Conservation (phyloP, 208 protist genomes). For the Leishmania lainsoni region DNA sequence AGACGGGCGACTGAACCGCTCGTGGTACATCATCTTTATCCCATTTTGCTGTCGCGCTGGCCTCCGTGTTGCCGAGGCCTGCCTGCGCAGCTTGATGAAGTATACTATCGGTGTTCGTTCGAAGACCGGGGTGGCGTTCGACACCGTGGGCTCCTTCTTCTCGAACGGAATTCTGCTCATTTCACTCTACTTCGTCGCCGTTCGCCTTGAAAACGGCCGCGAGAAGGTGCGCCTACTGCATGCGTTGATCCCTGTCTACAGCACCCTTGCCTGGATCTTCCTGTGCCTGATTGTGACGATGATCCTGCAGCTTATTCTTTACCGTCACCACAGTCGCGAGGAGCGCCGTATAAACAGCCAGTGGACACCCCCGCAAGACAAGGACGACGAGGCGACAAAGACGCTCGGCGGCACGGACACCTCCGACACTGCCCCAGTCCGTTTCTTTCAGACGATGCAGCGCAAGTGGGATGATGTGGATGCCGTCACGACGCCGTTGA, state of each 20-base stretch:
- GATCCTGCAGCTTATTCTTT: constrained; percentile 48
- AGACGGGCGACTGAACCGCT: constrained; percentile 48
- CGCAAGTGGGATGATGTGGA: constrained; percentile 61
- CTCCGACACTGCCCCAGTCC: constrained; percentile 23
- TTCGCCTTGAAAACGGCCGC: constrained; percentile 65
- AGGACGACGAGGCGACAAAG: constrained; percentile 22
- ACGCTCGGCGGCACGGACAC: constrained; percentile 19
- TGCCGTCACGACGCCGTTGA: constrained; percentile 36
- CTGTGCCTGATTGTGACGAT: constrained; percentile 65
- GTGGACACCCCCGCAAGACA: constrained; percentile 53
- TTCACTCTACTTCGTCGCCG: constrained; percentile 83
- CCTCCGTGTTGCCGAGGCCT: constrained; percentile 77
- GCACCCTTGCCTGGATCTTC: constrained; percentile 71
- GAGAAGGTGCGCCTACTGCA: constrained; percentile 34
- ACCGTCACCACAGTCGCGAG: constrained; percentile 28
- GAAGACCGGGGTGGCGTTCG: constrained; percentile 67
- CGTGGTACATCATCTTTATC: constrained; percentile 82
- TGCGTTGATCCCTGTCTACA: constrained; percentile 82
- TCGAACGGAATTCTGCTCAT: constrained; percentile 76
- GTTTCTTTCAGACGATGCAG: constrained; percentile 32
- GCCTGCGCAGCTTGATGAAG: constrained; percentile 74
- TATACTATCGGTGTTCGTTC: constrained; percentile 70
- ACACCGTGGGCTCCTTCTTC: constrained; percentile 85
- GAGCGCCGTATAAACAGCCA: constrained; percentile 44
- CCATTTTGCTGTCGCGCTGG: constrained; percentile 65